phyloP scores from a whole-genome alignment of 805 yeast species.

The Metschnikowia arizonensis region DNA sequence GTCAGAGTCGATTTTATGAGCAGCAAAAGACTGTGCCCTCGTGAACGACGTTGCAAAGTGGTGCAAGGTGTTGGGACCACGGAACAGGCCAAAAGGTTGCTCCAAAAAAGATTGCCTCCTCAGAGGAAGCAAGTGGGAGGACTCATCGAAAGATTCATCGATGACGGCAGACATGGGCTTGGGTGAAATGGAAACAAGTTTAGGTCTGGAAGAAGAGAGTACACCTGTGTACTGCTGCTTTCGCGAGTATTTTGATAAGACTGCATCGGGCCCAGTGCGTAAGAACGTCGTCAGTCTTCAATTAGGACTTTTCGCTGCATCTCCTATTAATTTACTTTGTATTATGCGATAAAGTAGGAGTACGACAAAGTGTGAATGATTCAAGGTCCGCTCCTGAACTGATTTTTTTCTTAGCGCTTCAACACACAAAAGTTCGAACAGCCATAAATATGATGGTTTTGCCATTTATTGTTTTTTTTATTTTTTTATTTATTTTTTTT shows the following conservation, averaged over 20 bases:
- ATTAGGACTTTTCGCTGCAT: neutral
- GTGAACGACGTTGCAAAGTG: constrained; percentile 76
- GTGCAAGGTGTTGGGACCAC: constrained; percentile 64
- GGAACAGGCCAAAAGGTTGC: constrained; percentile 50
- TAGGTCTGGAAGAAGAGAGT: neutral
- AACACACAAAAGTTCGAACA: too few relatives aligned
- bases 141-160: constrained; percentile 14
- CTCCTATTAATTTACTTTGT: neutral
- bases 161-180: constrained; percentile 12
- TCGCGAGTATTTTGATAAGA: constrained; percentile 5
- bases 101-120: constrained; percentile 24
- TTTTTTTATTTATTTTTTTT: too few relatives aligned
- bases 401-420: too few relatives aligned
- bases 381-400: too few relatives aligned
- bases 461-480: too few relatives aligned
- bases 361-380: too few relatives aligned
- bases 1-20: constrained; percentile 45
- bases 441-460: too few relatives aligned
- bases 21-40: constrained; percentile 63
- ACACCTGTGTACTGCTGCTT: neutral
- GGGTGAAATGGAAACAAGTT: too few relatives aligned
- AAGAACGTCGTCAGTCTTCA: neutral
- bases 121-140: constrained; percentile 9
- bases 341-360: too few relatives aligned
- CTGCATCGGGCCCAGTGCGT: neutral